A percentile compares a stretch with the other conserved stretches of the same genome.
These are phyloP conservation scores for Zea mays DNA, from an alignment of 176 grass and related monocot genomes.

Conservation along the genomic window Zm-B73-REFERENCE-NAM-5.0 NC_050101.1:177556001-177556500, in stretches of 20 bases:
- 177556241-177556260: slow-evolving; percentile 5
- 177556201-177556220: too few species aligned
- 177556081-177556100: neutral
- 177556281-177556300: neutral
- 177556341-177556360: neutral
- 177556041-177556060: too few species aligned
- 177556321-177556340: neutral
- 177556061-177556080: neutral
- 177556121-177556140: neutral
- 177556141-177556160: neutral
- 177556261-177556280: slow-evolving; percentile 12
- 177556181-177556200: too few species aligned
- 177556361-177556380: too few species aligned
- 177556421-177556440: slow-evolving; percentile 26
- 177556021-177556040: too few species aligned
- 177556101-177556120: neutral
- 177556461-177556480: too few species aligned
- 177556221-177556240: neutral
- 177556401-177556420: slow-evolving; percentile 16
- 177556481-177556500: neutral
- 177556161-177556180: too few species aligned
- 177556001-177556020: too few species aligned
- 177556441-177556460: too few species aligned
- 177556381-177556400: too few species aligned
- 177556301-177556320: neutral